A percentile compares a stretch with the other conserved stretches of the same genome.
Evolutionary conservation across 75 land plant species (phyloP).

Genomic region (Pinus tabuliformis): DNA sequence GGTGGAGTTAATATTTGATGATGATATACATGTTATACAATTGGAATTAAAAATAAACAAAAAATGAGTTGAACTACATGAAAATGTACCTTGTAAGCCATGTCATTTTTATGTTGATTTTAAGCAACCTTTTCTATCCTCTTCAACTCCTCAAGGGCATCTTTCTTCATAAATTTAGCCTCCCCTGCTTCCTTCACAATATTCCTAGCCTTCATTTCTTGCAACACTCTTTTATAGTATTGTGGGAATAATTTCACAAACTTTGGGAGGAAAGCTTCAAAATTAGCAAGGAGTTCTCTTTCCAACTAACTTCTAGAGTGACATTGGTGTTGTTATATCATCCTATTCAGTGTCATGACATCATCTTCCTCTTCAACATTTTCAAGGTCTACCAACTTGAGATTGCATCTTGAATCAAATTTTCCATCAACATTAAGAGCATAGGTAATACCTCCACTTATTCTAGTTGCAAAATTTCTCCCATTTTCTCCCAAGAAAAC

Average conservation of each 20-base stretch:
- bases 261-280: slow-evolving; percentile 71
- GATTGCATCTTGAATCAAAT: slow-evolving; percentile 75
- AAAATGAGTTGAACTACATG: too few species aligned
- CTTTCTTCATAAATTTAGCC: slow-evolving; percentile 51
- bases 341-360: slow-evolving; percentile 62
- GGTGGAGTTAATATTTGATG: neutral
- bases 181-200: slow-evolving; percentile 58
- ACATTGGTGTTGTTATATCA: slow-evolving; percentile 96
- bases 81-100: neutral
- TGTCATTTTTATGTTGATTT: slow-evolving; percentile 1
- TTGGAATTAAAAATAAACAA: neutral
- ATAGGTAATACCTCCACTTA: slow-evolving; percentile 99
- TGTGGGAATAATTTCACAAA: slow-evolving; percentile 96
- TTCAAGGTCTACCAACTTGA: slow-evolving; percentile 86
- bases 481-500: slow-evolving; percentile 96
- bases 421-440: slow-evolving; percentile 79
- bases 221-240: slow-evolving; percentile 85
- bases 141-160: slow-evolving; percentile 95
- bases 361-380: slow-evolving; percentile 85
- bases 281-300: slow-evolving; percentile 66
- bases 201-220: slow-evolving; percentile 49
- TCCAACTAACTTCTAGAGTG: slow-evolving; percentile 81
- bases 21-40: neutral
- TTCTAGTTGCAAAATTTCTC: slow-evolving; percentile 96
- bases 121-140: slow-evolving; percentile 49